Evolutionary conservation across 805 yeast genomes (phyloP), one percentile per base, ranked within the genome.

Genomic region (Saturnispora halmiae): DNA sequence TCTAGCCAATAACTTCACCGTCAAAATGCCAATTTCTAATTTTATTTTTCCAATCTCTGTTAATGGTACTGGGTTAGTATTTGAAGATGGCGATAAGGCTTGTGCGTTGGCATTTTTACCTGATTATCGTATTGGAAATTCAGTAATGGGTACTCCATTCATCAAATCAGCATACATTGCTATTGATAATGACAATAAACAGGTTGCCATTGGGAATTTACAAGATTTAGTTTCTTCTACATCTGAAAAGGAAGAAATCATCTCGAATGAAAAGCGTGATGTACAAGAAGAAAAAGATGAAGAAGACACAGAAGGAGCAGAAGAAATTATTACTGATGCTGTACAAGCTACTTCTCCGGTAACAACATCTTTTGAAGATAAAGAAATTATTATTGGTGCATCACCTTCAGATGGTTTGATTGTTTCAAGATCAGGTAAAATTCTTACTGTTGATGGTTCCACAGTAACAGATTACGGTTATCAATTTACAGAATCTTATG

Each of bases 71-170:
- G 36, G 55, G 11, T 63, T 78, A 34, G 63, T 59, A 8, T 79
- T 78, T 50, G 59, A 72, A 29, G 64, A 66, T 46, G 84, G 84
- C 11, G 63, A 61, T 21, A 44, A 50, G 6, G 87, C 85, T 1
- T 82, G 92, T 54, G 62, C 54, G 35, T 57, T 82, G 31, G 64
- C 65, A 14, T 52, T 81, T 30, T 56, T 66, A 19, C 81, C 85
- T 1, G 66, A 68, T 36, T 52, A 63, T 3, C 44, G 49, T 9
- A 46, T 63, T 4, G 83, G 85, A 1, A 75, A 61, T 51, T 66
- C 72, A 8, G 51, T 73, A 2, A 55, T 82, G 31, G 92, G 90
- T 3, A 60, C 73, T 6, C 67, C 82, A 4, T 74, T 81, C 49
- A 46, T 82, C 35, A 63, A 63, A 38, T 62, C 67, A 35, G 58